Base-by-base conservation (phyloP, 495 filamentous ascomycete genomes). In the Achaetomiella virescens region DNA sequence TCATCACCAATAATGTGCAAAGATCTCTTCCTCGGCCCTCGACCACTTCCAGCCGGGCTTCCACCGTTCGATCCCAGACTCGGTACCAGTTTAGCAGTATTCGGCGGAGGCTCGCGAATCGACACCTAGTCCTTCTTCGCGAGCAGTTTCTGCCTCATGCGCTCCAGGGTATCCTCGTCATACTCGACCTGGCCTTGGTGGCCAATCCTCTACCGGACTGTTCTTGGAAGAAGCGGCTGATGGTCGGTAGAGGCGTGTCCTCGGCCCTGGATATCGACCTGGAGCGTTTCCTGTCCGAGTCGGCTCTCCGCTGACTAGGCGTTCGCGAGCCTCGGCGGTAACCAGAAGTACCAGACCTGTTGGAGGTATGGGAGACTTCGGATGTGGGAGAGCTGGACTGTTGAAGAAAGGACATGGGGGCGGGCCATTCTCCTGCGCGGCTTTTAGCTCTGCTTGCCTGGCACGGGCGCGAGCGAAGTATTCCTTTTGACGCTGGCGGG, bases 401-500 rank as follows among this genome's bases (percentile, higher is more conserved):
- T 21, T 55, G 54, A n/a, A 43, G 37, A 33, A 55, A 36, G 18
- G 51, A 49, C 22, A 49, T 46, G 7, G 60, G 51, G 46, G 58
- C 6, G 54, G 45, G 12, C 43, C 45, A 14, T 59, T 61, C 20
- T 54, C 43, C 25, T 24, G n/a, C 31, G 41, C n/a, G 9, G 64
- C 33, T 37, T 65, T 49, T 40, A 50, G 31, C 57, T 68, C 50
- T 11, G 33, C 33, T 20, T 46, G 38, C 17, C 62, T 67, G n/a
- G 54, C 61, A 11, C 68, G 67, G 33, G 66, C 69, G 27, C 63
- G 70, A 18, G 73, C 72, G 43, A 75, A 74, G 55, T 74, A 69
- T 14, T 75, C 63, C 50, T 69, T 73, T 37, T 75, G 73, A 7
- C 67, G 66, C 22, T 64, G 61, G 21, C 66, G 59, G 24, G 52